Conservation (phyloP, 2,329 filamentous ascomycete genomes). For the Xylaria polymorpha region DNA sequence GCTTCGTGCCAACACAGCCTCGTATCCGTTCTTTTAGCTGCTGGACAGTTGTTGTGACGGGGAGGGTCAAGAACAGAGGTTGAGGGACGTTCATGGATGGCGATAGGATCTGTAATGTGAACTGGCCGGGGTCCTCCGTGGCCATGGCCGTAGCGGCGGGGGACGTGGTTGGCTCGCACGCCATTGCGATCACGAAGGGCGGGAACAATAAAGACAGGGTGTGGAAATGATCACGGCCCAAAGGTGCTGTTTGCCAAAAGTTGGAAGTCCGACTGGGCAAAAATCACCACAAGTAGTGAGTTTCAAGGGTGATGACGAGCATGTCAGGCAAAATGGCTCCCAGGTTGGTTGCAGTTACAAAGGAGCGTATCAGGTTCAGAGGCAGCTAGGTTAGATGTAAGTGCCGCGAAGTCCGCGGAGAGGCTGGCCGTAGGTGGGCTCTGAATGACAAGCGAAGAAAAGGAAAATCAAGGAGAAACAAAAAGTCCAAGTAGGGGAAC, state of each 20-base stretch:
- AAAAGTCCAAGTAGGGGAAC: background rate
- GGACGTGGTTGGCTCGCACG: slow-evolving; percentile 45
- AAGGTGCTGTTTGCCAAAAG: background rate
- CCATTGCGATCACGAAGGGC: slow-evolving; percentile 5
- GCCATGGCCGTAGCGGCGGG: slow-evolving; percentile 43
- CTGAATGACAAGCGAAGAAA: background rate
- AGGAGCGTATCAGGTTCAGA: slow-evolving; percentile 18
- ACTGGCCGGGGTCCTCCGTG: slow-evolving; percentile 46
- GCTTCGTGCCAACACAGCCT: slow-evolving; percentile 61
- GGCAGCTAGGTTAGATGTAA: background rate
- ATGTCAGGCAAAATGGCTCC: slow-evolving; percentile 39
- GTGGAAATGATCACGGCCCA: background rate
- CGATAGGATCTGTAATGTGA: slow-evolving; percentile 70
- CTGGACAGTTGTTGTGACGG: slow-evolving; percentile 64
- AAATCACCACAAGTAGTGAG: slow-evolving; percentile 32
- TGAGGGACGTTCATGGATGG: slow-evolving; percentile 66
- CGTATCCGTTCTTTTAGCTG: slow-evolving; percentile 70
- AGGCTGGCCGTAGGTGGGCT: background rate
- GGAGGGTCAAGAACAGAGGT: slow-evolving; percentile 62
- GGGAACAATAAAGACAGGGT: background rate
- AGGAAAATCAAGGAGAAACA: background rate
- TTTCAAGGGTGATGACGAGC: slow-evolving; percentile 31
- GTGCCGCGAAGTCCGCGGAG: background rate
- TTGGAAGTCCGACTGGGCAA: slow-evolving; percentile 19
- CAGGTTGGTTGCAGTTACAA: slow-evolving; percentile 8